Base-by-base conservation (phyloP, 2,329 filamentous ascomycete genomes). In the Colletotrichum sp. region DNA sequence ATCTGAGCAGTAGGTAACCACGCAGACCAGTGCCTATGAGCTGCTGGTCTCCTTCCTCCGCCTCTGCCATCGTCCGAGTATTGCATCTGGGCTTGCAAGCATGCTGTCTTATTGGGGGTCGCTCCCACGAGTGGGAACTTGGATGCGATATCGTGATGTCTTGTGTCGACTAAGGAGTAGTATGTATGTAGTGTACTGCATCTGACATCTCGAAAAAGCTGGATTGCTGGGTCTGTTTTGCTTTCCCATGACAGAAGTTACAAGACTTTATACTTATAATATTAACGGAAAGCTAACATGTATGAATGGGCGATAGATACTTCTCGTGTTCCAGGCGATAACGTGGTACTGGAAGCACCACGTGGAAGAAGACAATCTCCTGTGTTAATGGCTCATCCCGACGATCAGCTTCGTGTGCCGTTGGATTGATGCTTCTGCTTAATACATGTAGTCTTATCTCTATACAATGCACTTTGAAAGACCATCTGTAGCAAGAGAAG, bases 381-480 rank as follows among this genome's bases (percentile, higher is more conserved):
- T 47, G 5, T n/a, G 38, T 7, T 1, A 47, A 3, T n/a, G 18
- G 3, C 18, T n/a, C 18, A n/a, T n/a, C 3, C 18, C 11, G 0
- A 47, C 43, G 11, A 21, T n/a, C n/a, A 8, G 43, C 43, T 47
- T 18, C 6, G 5, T 5, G 24, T 27, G n/a, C 9, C 9, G 18
- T 3, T n/a, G 38, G 3, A 6, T 43, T 43, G 18, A 7, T 47
- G 1, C 43, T 47, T 0, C 3, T 47, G 11, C 3, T 1, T 12
- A 5, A 18, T 43, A n/a, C n/a, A n/a, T n/a, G n/a, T n/a, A 5
- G 0, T n/a, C 1, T n/a, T 0, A 43, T n/a, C 0, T 43, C 38
- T 43, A 12, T 43, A 43, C 18, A 12, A 11, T 8, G 2, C 5
- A n/a, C 1, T 12, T 12, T n/a, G 5, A 43, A 3, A 12, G 18